Conservation (phyloP, 1,284 basidiomycete genomes). For the Ustilago tritici region DNA sequence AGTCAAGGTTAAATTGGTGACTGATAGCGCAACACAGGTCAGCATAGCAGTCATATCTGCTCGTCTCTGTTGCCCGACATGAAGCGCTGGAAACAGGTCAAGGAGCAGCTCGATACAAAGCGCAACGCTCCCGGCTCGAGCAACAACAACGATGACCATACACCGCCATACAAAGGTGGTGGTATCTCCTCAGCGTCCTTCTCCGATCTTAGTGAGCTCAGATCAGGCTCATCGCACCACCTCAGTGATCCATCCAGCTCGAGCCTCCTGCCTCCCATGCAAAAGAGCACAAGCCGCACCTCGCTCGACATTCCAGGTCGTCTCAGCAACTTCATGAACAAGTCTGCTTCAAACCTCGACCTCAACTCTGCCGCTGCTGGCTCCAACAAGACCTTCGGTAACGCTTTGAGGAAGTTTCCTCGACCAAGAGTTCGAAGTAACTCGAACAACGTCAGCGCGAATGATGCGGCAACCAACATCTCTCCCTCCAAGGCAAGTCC, state of each 20-base stretch:
- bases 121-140: conserved; percentile 27
- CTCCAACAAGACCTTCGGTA: conserved; percentile 17
- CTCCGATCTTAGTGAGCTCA: conserved; percentile 27
- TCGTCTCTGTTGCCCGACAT: conserved; percentile 6
- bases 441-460: conserved; percentile 16
- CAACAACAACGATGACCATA: conserved; percentile 5
- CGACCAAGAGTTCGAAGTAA: conserved; percentile 31
- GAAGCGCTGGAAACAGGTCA: conserved; percentile 47
- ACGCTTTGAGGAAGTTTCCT: conserved; percentile 33
- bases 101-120: conserved; percentile 43
- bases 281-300: conserved; percentile 39
- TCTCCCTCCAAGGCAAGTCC: conserved; percentile 35
- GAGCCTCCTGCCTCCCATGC: conserved; percentile 31
- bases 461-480: conserved; percentile 10
- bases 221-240: conserved; percentile 12
- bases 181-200: conserved; percentile 45
- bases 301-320: conserved; percentile 46
- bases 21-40: neutral
- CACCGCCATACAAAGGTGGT: conserved; percentile 33
- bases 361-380: conserved; percentile 22
- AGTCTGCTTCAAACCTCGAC: conserved; percentile 43
- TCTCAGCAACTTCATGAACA: conserved; percentile 38
- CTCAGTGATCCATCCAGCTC: conserved; percentile 16
- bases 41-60: neutral
- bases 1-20: neutral